A percentile compares a stretch with the other conserved stretches of the same genome.
Conservation (phyloP, 306 rosid genomes). For the Begonia loranthoides region DNA sequence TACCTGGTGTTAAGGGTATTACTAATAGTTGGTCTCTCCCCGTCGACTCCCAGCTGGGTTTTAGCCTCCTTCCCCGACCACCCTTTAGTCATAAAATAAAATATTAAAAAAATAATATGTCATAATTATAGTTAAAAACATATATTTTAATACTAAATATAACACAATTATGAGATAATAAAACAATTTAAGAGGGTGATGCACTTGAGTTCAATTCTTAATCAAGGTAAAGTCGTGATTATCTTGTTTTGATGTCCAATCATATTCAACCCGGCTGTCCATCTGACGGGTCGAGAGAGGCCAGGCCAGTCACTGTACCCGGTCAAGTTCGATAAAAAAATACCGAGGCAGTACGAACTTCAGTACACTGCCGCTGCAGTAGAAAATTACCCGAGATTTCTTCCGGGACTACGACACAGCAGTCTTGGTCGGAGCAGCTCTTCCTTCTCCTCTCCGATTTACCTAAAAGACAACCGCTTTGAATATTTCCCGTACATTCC, state of each 20-base stretch:
- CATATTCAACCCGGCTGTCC: constrained; percentile 8
- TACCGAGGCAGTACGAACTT: neutral
- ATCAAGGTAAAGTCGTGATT: neutral
- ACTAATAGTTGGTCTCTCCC: constrained; percentile 11
- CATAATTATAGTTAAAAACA: constrained; percentile 1
- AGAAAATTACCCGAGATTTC: constrained; percentile 36
- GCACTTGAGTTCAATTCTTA: neutral
- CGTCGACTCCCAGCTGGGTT: constrained; percentile 6
- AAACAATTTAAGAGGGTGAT: neutral
- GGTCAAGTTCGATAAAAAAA: neutral
- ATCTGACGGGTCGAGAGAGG: constrained; percentile 12
- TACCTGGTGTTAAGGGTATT: constrained; percentile 40
- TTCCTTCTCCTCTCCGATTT: constrained; percentile 27
- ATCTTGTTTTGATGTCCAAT: constrained; percentile 8
- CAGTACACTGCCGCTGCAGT: neutral
- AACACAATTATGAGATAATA: too few species aligned
- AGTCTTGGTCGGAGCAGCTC: constrained; percentile 60
- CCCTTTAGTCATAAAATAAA: constrained; percentile 6
- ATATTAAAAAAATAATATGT: neutral
- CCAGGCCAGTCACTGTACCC: neutral
- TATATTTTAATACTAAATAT: too few species aligned
- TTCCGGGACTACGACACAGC: constrained; percentile 34
- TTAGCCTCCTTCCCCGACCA: constrained; percentile 27
- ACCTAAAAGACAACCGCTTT: constrained; percentile 14
- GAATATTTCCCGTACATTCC: neutral